Percentiles rank a stretch among this genome's conserved stretches.
Conservation (phyloP, 345 rosid species). For the Sonneratia caseolaris region DNA sequence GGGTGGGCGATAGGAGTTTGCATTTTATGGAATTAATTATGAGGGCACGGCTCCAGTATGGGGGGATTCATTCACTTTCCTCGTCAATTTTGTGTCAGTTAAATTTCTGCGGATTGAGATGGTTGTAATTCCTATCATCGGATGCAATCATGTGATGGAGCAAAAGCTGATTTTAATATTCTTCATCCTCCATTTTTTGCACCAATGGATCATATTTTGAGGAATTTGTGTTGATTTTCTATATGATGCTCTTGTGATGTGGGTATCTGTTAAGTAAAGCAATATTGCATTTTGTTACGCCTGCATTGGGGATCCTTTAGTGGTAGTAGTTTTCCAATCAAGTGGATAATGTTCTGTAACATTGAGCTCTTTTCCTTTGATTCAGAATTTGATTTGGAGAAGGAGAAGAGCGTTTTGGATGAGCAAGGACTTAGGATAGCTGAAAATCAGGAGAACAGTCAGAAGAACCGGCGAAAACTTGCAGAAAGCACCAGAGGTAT, state of each 20-base stretch:
- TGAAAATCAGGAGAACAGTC: constrained; percentile 95
- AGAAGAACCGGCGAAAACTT: constrained; percentile 86
- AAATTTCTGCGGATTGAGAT: not conserved
- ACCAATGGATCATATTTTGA: too few species aligned
- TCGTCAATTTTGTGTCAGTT: not conserved
- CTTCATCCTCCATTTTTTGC: not conserved
- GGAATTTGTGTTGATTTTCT: too few species aligned
- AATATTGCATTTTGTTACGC: not conserved
- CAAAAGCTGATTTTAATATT: not conserved
- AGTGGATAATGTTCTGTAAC: not conserved
- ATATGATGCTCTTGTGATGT: not conserved
- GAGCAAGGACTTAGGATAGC: constrained; percentile 94
- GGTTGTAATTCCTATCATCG: not conserved
- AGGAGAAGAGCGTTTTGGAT: constrained; percentile 75
- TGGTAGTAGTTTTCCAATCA: not conserved
- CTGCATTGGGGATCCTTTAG: not conserved
- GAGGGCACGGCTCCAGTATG: not conserved
- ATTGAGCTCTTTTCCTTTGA: not conserved
- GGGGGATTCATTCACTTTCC: not conserved
- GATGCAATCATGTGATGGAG: not conserved
- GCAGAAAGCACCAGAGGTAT: constrained; percentile 98
- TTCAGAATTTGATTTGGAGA: constrained; percentile 85
- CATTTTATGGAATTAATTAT: not conserved
- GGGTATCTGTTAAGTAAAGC: not conserved
- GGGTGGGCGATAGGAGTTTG: not conserved